A percentile compares a stretch with the other conserved stretches of the same genome.
Evolutionary conservation across 176 grass and related monocot species (phyloP).

Genomic region (Rhynchospora pubera): DNA sequence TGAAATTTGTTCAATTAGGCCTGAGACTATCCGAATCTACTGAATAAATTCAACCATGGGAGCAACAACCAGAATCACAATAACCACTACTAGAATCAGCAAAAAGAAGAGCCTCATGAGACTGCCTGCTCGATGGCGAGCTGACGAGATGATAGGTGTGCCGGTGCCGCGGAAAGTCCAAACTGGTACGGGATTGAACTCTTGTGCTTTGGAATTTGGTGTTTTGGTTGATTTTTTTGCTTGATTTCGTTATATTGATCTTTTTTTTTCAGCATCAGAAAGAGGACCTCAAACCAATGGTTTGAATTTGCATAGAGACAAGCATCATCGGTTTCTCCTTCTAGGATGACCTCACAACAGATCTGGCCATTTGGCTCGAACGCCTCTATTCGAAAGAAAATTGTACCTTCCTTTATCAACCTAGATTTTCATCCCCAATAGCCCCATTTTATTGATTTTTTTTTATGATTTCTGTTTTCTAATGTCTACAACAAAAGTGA

Average conservation of each 20-base stretch:
- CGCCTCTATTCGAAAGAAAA: slow-evolving; percentile 59
- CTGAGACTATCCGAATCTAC: too few species aligned
- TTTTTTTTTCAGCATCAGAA: slow-evolving; percentile 46
- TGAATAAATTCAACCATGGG: slow-evolving; percentile 23
- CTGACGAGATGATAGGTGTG: slow-evolving; percentile 98
- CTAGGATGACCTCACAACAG: slow-evolving; percentile 43
- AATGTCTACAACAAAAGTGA: slow-evolving; percentile 42
- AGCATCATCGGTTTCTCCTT: slow-evolving; percentile 29
- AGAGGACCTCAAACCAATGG: slow-evolving; percentile 73
- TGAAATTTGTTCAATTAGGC: too few species aligned
- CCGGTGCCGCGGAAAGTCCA: slow-evolving; percentile 84
- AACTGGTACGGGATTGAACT: slow-evolving; percentile 40
- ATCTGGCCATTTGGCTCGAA: slow-evolving; percentile 73
- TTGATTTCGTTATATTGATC: not conserved
- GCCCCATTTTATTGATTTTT: not conserved
- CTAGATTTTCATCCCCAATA: too few species aligned
- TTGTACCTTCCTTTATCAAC: slow-evolving; percentile 20
- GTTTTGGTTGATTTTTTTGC: not conserved
- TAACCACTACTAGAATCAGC: slow-evolving; percentile 38
- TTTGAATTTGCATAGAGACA: slow-evolving; percentile 31
- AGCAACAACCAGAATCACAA: slow-evolving; percentile 47
- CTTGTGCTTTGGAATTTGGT: not conserved
- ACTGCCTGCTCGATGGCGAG: slow-evolving; percentile 34
- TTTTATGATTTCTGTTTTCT: slow-evolving; percentile 1
- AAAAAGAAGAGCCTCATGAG: slow-evolving; percentile 55